Evolutionary conservation across 768 basidiomycete species (phyloP), one percentile per base, ranked within the genome.

Genomic region (Suillus placidus): DNA sequence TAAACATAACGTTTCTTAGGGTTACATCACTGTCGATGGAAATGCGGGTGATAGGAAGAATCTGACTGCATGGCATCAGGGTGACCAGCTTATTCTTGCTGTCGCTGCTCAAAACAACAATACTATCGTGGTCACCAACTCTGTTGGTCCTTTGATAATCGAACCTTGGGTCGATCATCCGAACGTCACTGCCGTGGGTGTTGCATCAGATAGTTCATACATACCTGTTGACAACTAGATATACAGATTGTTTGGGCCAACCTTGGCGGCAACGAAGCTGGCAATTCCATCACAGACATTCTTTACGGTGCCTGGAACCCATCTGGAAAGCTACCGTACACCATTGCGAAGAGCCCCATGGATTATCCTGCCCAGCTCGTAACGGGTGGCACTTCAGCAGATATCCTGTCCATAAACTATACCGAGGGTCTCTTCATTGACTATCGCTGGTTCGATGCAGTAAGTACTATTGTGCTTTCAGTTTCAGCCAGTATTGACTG

Each of bases 291-390:
- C 20, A 84, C 89, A 16, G 93, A 95, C 70, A 83, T 97, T 20
- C 73, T 95, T 6, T 94, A 87, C 67, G 94, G 93, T 0, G 78
- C 77, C 26, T 88, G 87, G 74, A 95, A 93, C 72, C 94, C 94
- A 0, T 85, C 85, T 64, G 90, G 88, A 14, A 83, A 88, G 47
- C 75, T 91, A n/a, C 87, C 89, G 0, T 90, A 88, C 72, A 88
- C 91, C 14, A 90, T 95, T 70, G 90, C 88, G 3, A 88, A 92
- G 78, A 68, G 72, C 3, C 62, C 75, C 0, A 65, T 64, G 9
- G 89, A 91, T 67, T 89, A 87, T 70, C 64, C 84, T 0, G 85
- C 84, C 14, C 79, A 80, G 38, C 70, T 81, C 34, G 66, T 63
- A 5, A 64, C 69, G 35, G 77, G 74, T 20, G 78, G 74, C 4